Base-by-base conservation (phyloP, 176 grass and related monocot species). In the Paspalum vaginatum region DNA sequence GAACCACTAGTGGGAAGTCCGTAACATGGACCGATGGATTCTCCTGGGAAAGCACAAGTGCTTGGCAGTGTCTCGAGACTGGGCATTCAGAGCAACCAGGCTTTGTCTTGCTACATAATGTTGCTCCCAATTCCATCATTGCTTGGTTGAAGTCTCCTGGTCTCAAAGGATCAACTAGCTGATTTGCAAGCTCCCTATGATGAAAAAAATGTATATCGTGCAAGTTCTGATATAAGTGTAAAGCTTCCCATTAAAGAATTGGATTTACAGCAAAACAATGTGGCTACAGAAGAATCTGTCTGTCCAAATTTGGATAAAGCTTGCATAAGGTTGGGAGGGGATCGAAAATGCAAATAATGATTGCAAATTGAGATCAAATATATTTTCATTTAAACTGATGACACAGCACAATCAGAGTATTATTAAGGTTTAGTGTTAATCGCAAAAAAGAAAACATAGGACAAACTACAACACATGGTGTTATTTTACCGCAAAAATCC, bases 91-190 rank as follows among this genome's bases (percentile, higher is more conserved):
- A 89, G 82, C 92, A 98, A 84, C 68, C 72, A 53, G 92, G 95
- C 69, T 75, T 94, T 4, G 88, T 77, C 68, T 78, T 86, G 59
- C 78, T 87, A 79, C 95, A 98, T 57, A 92, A 77, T 52, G 87
- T 98, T 78, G 95, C 92, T 58, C 95, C 95, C 65, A 98, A 83
- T 87, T 98, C 95, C 95, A 98, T 98, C 87, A 95, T 85, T 75
- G 92, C 90, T 91, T 98, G 95, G 83, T 98, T 98, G 88, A 95
- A 94, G 67, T 98, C 95, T 78, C 95, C 95, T 72, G 95, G 90
- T 53, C 95, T 98, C 11, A 53, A 91, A 72, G 90, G 89, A 78
- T 98, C 92, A 74, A 98, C 92, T 46, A 98, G 72, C 68, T 91
- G 78, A 50, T 81, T 83, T 74, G 90, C 92, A 13, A 95, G 74